phyloP scores from a whole-genome alignment of 768 basidiomycete species.

The Exidia glandulosa region DNA sequence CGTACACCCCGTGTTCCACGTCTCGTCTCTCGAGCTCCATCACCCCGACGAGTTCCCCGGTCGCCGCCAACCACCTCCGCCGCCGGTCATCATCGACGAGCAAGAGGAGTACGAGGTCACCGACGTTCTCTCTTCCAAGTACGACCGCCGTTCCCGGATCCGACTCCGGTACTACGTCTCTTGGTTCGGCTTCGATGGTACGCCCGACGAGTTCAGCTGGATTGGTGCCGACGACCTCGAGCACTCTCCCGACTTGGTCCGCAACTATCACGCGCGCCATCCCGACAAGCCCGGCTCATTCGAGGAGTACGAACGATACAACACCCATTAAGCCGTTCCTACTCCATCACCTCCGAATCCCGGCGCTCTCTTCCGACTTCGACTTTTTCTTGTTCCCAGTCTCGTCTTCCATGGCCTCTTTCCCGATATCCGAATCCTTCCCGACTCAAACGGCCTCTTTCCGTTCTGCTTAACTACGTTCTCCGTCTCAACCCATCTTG shows the following conservation, averaged over 20 bases:
- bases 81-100: constrained; percentile 6
- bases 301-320: too few species aligned
- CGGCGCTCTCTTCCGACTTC: too few species aligned
- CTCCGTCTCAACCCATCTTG: too few species aligned
- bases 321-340: too few species aligned
- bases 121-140: constrained; percentile 9
- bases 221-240: not conserved
- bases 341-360: too few species aligned
- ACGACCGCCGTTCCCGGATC: not conserved
- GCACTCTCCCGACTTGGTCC: not conserved
- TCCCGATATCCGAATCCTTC: too few species aligned
- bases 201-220: not conserved
- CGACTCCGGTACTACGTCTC: not conserved
- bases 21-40: not conserved
- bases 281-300: not conserved
- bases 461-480: too few species aligned
- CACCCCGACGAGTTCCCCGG: not conserved
- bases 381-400: too few species aligned
- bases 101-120: constrained; percentile 7
- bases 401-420: too few species aligned
- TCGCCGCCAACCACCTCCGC: not conserved
- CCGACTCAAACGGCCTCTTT: too few species aligned
- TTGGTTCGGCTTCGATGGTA: not conserved
- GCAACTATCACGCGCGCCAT: not conserved
- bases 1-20: constrained; percentile 14